Evolutionary conservation across 129 eudicot genomes (phyloP).

Genomic region (Gnaphalium uliginosum): DNA sequence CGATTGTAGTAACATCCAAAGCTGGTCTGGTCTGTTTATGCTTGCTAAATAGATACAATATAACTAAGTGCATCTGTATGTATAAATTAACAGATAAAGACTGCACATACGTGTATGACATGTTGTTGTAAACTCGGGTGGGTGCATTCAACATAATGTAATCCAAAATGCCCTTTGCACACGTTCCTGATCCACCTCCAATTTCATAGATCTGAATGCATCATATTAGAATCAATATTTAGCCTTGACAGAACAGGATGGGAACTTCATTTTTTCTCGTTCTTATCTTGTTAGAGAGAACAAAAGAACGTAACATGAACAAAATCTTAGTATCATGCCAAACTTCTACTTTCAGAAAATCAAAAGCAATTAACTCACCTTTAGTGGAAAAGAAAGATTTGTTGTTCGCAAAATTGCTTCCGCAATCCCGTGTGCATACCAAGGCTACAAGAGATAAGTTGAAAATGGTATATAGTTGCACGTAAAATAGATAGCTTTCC

Average conservation of each 20-base stretch:
- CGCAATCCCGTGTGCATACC: slow-evolving; percentile 99
- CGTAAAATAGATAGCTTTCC: neutral
- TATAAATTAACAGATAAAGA: slow-evolving; percentile 9
- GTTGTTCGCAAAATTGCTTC: slow-evolving; percentile 94
- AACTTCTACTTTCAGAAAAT: neutral
- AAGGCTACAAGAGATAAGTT: slow-evolving; percentile 59
- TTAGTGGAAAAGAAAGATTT: slow-evolving; percentile 87
- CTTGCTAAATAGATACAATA: neutral
- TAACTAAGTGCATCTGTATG: neutral
- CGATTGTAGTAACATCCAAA: neutral
- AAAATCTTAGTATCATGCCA: slow-evolving; percentile 1
- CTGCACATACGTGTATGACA: slow-evolving; percentile 80
- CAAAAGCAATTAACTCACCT: slow-evolving; percentile 46
- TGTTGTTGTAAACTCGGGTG: slow-evolving; percentile 76
- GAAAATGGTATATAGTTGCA: slow-evolving; percentile 12
- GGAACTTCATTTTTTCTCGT: neutral
- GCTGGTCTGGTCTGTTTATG: neutral
- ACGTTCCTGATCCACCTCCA: slow-evolving; percentile 99
- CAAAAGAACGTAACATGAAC: neutral
- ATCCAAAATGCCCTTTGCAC: slow-evolving; percentile 99
- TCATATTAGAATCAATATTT: slow-evolving; percentile 24
- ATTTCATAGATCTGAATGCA: slow-evolving; percentile 85
- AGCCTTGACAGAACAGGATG: slow-evolving; percentile 22
- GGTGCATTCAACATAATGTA: slow-evolving; percentile 97
- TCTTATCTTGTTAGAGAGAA: slow-evolving; percentile 7